Base-by-base conservation (phyloP, 2,329 filamentous ascomycete species). In the Fusarium globosum region DNA sequence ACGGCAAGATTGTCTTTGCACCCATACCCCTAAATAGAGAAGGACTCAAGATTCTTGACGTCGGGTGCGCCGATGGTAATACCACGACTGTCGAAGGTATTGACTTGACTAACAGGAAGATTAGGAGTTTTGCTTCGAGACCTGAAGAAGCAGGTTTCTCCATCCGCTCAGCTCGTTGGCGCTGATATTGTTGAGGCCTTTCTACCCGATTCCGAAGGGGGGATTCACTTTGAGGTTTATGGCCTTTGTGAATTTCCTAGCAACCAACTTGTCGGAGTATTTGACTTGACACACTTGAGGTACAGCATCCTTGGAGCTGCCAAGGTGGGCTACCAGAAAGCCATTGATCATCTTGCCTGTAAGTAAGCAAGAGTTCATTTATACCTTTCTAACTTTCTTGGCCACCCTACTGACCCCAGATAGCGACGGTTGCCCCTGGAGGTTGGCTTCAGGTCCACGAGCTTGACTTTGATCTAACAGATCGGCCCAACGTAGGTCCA, bases 361-460 rank as follows among this genome's bases (percentile, higher is more conserved):
- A 6, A 45, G 68, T 28, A 1, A 5, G 1, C 13, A 2, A 2
- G 12, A 21, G 6, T 14, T 0, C 28, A 30, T 30, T 10, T 30
- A 8, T 11, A 30, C 28, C 28, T 4, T 3, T 21, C 13, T 2
- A 10, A 3, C 6, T 3, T 16, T 10, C 15, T 1, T 20, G 12
- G 7, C 5, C 11, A 8, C 4, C 0, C 8, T 18, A n/a, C 49
- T 71, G 4, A 55, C 18, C 1, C 1, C 7, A 3, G 2, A 13
- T 15, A 72, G 58, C 41, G 7, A 72, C 68, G 4, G 41, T 72
- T 14, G 36, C 43, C 1, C 64, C 68, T 26, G 36, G 69, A 49
- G 69, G 62, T 2, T 72, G 69, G 64, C 16, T 72, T 1, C 69
- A 72, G 28, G 51, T 72, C 1, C 60, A 72, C 8, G 70, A 72